phyloP scores from a whole-genome alignment of 768 basidiomycete species.

The Psilocybe cyanescens region DNA sequence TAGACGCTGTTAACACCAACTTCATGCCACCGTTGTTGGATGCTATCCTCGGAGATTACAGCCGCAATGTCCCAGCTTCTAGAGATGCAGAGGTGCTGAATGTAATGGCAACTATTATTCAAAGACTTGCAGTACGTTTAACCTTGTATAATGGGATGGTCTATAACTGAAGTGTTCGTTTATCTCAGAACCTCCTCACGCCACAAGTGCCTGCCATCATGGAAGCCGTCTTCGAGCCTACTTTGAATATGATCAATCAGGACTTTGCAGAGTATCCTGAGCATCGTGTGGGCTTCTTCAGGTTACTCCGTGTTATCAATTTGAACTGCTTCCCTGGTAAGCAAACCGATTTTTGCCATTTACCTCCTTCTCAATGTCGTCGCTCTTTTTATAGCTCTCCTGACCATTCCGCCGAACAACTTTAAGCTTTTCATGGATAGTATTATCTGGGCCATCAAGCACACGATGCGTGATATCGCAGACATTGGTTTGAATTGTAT shows the following conservation, averaged over 20 bases:
- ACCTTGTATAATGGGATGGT: not conserved
- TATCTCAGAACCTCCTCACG: slow-evolving; percentile 73
- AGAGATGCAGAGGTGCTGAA: slow-evolving; percentile 97
- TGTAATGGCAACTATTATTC: slow-evolving; percentile 94
- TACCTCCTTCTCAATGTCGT: slow-evolving; percentile 4
- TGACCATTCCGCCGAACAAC: slow-evolving; percentile 85
- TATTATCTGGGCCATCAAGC: slow-evolving; percentile 99
- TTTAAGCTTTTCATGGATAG: slow-evolving; percentile 99
- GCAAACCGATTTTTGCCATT: slow-evolving; percentile 19
- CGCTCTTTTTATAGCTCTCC: slow-evolving; percentile 57
- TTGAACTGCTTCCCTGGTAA: slow-evolving; percentile 93
- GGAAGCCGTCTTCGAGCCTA: slow-evolving; percentile 97
- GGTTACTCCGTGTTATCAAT: slow-evolving; percentile 91
- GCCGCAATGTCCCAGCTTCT: slow-evolving; percentile 89
- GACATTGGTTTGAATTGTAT: slow-evolving; percentile 84
- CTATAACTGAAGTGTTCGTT: slow-evolving; percentile 9
- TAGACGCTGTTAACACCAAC: slow-evolving; percentile 88
- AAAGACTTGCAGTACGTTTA: slow-evolving; percentile 79
- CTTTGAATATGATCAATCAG: slow-evolving; percentile 98
- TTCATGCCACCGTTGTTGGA: slow-evolving; percentile 96
- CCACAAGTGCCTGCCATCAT: slow-evolving; percentile 95
- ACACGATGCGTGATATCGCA: slow-evolving; percentile 98
- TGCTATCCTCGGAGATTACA: slow-evolving; percentile 97
- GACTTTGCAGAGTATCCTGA: slow-evolving; percentile 99
- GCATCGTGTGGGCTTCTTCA: slow-evolving; percentile 97